A percentile compares a stretch with the other conserved stretches of the same genome.
These are phyloP conservation scores for Sugiyamaella chiloensis DNA, from an alignment of 805 yeast genomes.

Conservation along the genomic window DNA sequence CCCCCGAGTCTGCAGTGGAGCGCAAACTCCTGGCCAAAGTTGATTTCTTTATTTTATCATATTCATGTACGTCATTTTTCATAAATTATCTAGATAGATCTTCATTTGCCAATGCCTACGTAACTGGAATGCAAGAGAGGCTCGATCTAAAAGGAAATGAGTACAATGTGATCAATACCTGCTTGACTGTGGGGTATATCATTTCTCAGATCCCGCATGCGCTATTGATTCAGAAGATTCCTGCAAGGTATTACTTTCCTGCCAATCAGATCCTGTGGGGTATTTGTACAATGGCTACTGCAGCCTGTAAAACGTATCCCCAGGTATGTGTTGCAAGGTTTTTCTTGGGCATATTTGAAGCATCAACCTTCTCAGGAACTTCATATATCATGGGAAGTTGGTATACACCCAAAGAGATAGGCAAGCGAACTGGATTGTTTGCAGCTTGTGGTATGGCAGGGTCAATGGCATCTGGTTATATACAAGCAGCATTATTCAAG, in stretches of 20 bases:
- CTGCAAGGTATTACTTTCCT: conserved; percentile 53
- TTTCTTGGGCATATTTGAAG: conserved; percentile 46
- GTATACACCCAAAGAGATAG: conserved; percentile 38
- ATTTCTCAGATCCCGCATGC: conserved; percentile 62
- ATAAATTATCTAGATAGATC: conserved; percentile 21
- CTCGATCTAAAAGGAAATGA: conserved; percentile 57
- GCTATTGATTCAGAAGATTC: conserved; percentile 46
- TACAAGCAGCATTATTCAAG: conserved; percentile 45
- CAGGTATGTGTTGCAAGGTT: conserved; percentile 48
- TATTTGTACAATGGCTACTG: conserved; percentile 20
- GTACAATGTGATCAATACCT: conserved; percentile 49
- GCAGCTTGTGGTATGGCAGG: conserved; percentile 44
- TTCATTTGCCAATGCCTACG: conserved; percentile 62
- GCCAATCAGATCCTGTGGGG: conserved; percentile 8
- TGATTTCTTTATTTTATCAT: conserved; percentile 29
- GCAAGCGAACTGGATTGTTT: conserved; percentile 32
- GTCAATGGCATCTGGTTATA: conserved; percentile 44
- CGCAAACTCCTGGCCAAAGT: conserved; percentile 33
- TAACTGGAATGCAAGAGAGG: conserved; percentile 57
- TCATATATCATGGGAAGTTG: conserved; percentile 33
- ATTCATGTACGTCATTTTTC: background rate
- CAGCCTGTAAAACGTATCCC: conserved; percentile 26
- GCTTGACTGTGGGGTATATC: conserved; percentile 47
- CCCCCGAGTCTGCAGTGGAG: conserved; percentile 20
- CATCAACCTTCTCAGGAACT: conserved; percentile 44